Percentiles rank a stretch among this genome's conserved stretches.
Evolutionary conservation across 768 basidiomycete genomes (phyloP).

Genomic region (Tylopilus balloui): DNA sequence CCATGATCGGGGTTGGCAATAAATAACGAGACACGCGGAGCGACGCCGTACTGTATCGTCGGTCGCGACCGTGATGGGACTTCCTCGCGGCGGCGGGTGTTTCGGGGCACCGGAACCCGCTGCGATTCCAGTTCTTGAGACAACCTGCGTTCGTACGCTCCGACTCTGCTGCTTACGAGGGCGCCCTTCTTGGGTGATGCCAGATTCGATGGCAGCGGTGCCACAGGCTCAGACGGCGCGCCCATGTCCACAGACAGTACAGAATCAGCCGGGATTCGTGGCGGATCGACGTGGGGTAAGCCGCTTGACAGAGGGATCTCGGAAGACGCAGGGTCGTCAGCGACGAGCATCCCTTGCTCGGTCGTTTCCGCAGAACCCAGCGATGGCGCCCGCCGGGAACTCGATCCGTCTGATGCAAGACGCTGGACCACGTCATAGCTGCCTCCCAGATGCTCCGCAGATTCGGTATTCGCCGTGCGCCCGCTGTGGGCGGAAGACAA

Average conservation of each 20-base stretch:
- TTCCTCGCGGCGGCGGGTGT: conserved; percentile 42
- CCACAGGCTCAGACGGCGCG: conserved; percentile 1
- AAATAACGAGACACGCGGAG: conserved; percentile 57
- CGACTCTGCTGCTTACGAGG: conserved; percentile 49
- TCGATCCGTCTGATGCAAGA: conserved; percentile 28
- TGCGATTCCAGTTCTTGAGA: conserved; percentile 49
- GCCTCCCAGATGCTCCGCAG: conserved; percentile 60
- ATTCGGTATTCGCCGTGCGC: conserved; percentile 64
- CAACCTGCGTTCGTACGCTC: conserved; percentile 53
- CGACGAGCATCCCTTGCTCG: conserved; percentile 15
- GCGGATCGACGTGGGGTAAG: conserved; percentile 14
- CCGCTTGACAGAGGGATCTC: conserved; percentile 10
- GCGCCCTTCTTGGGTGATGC: conserved; percentile 5
- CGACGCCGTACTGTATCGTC: conserved; percentile 60
- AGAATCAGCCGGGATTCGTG: conserved; percentile 6
- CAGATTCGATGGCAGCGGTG: background rate
- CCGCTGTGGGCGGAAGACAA: conserved; percentile 49
- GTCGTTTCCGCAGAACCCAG: conserved; percentile 23
- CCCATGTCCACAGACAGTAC: conserved; percentile 1
- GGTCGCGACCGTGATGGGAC: conserved; percentile 36
- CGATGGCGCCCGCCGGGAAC: conserved; percentile 22
- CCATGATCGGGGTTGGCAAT: conserved; percentile 59
- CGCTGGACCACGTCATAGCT: conserved; percentile 69
- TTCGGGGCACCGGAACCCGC: conserved; percentile 31
- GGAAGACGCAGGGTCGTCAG: conserved; percentile 5